A percentile compares a stretch with the other conserved stretches of the same genome.
Evolutionary conservation across 2,329 filamentous ascomycete species (phyloP).

Genomic region (Exophiala phaeomuriformis): DNA sequence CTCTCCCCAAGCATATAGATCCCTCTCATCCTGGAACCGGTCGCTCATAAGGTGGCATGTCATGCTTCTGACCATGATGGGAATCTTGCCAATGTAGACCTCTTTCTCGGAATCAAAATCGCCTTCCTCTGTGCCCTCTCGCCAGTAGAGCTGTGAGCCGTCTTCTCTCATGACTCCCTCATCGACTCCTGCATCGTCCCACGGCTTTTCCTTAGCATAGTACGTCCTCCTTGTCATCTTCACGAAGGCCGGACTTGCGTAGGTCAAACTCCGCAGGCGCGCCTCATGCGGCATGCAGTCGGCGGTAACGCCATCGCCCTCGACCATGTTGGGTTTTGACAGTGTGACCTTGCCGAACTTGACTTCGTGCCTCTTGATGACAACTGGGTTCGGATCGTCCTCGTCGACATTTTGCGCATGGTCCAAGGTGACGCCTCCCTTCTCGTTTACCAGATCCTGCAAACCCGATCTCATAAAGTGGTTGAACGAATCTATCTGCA

Average conservation of each 20-base stretch:
- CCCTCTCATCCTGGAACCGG: conserved; percentile 56
- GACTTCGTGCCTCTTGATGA: conserved; percentile 87
- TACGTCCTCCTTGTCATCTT: conserved; percentile 79
- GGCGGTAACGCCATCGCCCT: conserved; percentile 81
- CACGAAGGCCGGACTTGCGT: conserved; percentile 84
- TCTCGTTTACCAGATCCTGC: conserved; percentile 88
- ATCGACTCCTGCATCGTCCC: conserved; percentile 60
- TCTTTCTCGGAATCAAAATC: conserved; percentile 55
- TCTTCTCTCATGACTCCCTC: conserved; percentile 40
- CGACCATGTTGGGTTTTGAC: conserved; percentile 81
- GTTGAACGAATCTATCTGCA: conserved; percentile 97
- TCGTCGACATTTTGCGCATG: conserved; percentile 74
- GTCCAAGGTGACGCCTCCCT: conserved; percentile 84
- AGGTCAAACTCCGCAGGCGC: conserved; percentile 89
- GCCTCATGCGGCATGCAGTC: conserved; percentile 90
- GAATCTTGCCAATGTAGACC: conserved; percentile 90
- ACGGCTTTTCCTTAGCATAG: conserved; percentile 68
- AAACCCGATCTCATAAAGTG: conserved; percentile 93
- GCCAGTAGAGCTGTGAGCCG: conserved; percentile 29
- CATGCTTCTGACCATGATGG: conserved; percentile 96
- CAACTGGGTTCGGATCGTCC: conserved; percentile 66
- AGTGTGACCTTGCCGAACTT: conserved; percentile 88
- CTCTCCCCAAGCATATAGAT: conserved; percentile 85
- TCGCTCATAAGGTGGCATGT: conserved; percentile 65
- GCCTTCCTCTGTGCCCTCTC: conserved; percentile 38